phyloP scores from a whole-genome alignment of 2,329 filamentous ascomycete species.

The Diaporthe humulicola region DNA sequence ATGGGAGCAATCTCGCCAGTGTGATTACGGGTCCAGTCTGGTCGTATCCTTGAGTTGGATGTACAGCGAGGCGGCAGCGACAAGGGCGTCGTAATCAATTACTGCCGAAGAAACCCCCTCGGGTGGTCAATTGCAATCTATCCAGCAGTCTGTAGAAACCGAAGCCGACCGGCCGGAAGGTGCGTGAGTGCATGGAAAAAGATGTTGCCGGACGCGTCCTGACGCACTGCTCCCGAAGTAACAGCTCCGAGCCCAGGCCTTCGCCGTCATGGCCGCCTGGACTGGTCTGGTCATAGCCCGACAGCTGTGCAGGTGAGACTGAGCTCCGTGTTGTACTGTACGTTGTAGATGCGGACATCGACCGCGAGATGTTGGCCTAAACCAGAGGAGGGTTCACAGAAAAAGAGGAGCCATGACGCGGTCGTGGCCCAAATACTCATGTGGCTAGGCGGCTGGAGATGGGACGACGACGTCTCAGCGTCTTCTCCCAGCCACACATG shows the following conservation, averaged over 20 bases:
- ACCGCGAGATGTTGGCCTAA: conserved; percentile 16
- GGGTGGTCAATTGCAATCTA: conserved; percentile 2
- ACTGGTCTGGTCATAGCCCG: background rate
- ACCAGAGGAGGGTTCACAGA: conserved; percentile 14
- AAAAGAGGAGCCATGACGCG: conserved; percentile 34
- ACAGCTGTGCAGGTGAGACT: background rate
- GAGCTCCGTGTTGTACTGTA: background rate
- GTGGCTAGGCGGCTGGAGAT: conserved; percentile 17
- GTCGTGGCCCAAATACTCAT: conserved; percentile 18
- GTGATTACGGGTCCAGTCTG: conserved; percentile 37
- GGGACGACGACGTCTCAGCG: conserved; percentile 27
- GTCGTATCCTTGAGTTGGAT: conserved; percentile 21
- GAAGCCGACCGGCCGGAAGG: background rate
- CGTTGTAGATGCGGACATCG: background rate
- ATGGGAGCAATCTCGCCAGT: conserved; percentile 39
- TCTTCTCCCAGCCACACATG: conserved; percentile 6
- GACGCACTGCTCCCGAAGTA: background rate
- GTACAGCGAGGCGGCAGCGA: conserved; percentile 12
- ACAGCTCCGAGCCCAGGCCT: background rate
- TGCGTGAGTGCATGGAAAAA: background rate
- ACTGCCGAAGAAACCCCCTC: conserved; percentile 4
- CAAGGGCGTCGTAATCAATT: conserved; percentile 36
- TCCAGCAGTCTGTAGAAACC: conserved; percentile 1
- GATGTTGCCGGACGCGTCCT: conserved; percentile 12
- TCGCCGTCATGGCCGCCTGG: background rate